Base-by-base conservation (phyloP, 352 stramenopile genomes). In the Globisporangium viniferum region DNA sequence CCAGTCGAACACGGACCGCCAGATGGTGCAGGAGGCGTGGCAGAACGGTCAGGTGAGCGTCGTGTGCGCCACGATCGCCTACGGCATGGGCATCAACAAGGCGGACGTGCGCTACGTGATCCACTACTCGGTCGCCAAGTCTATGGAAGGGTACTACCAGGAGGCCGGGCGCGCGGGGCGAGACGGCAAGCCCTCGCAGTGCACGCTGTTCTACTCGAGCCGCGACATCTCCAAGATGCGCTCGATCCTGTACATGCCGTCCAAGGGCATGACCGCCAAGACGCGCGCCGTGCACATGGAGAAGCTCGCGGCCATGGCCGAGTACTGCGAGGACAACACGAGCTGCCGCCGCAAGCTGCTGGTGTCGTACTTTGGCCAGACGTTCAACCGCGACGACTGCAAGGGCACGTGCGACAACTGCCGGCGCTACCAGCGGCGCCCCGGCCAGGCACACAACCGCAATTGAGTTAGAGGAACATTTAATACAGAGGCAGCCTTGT, bases 71-170 rank as follows among this genome's bases (percentile, higher is more conserved):
- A 98, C 94, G 7, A 98, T 99, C 73, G 94, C 94, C 14, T 99
- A 98, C 73, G 96, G 96, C 39, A 92, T 99, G 77, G 95, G 95
- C 39, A 98, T 98, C 73, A 97, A 98, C 79, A 98, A 98, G 72
- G 84, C 92, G 31, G 88, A 98, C 70, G 92, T 98, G 65, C 91
- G 92, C 20, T 98, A 94, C 62, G 93, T 98, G 24, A 85, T 98
- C 65, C 93, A 98, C 80, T 97, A 97, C 67, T 93, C 86, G 35
- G 75, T 97, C 59, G 86, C 88, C 70, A 94, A 94, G 76, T 98
- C 90, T 58, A 86, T 99, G 49, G 98, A 99, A 78, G 96, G 91
- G 7, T 99, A 99, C 79, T 99, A 98, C 80, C 97, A 99, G 77
- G 97, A 99, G 78, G 94, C 90, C 5, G 98, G 98, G 2, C 86